Conservation (phyloP, 257 asterid species). For the Fraxinus cuspidata region DNA sequence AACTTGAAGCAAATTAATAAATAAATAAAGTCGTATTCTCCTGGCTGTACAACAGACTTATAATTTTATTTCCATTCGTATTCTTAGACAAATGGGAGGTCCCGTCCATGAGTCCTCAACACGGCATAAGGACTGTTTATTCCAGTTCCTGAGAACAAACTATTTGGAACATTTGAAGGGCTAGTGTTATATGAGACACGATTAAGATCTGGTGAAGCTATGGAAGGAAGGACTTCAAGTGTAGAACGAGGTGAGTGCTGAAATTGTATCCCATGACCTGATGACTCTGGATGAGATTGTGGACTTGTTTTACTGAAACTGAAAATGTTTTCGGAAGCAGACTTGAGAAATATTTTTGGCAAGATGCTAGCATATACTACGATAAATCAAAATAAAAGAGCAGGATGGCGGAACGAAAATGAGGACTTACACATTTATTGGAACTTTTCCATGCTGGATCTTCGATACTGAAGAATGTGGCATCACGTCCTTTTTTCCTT, state of each 20-base stretch:
- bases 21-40: not conserved
- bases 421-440: conserved; percentile 36
- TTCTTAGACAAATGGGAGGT: not conserved
- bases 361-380: not conserved
- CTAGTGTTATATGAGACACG: conserved; percentile 31
- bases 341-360: not conserved
- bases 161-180: conserved; percentile 36
- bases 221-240: conserved; percentile 44
- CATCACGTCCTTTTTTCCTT: conserved; percentile 35
- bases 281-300: conserved; percentile 39
- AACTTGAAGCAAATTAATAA: not conserved
- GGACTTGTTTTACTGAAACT: conserved; percentile 42
- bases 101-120: not conserved
- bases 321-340: conserved; percentile 2
- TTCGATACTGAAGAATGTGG: conserved; percentile 37
- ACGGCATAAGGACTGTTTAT: conserved; percentile 9
- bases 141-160: conserved; percentile 27
- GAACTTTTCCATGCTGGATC: conserved; percentile 42
- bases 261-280: conserved; percentile 34
- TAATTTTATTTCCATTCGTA: not conserved
- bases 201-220: conserved; percentile 44
- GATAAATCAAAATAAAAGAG: conserved; percentile 4
- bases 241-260: conserved; percentile 62
- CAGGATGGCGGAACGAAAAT: not conserved
- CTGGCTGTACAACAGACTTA: not conserved